Evolutionary conservation across 75 land plant species (phyloP), one percentile per base, ranked within the genome.

Genomic region (Picea sitchensis): DNA sequence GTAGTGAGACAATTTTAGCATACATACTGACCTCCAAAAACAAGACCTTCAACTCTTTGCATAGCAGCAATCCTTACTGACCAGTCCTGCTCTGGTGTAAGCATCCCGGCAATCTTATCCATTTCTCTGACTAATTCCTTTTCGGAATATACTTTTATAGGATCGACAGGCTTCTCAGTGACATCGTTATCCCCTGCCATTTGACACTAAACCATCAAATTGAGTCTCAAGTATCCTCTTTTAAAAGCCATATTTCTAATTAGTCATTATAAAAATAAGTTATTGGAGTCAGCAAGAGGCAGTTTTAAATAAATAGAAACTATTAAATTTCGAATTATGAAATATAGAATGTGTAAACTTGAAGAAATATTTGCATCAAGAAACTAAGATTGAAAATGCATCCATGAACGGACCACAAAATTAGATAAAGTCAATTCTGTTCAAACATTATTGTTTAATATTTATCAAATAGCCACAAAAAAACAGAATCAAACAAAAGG

Each of bases 21-120:
- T 34, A n/a, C 77, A 65, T 26, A 78, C 82, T 47, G 41, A 97
- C 99, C 99, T 92, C 99, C 99, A 89, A 68, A 88, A 72, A 98
- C 89, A 76, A 98, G 91, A 32, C 90, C 98, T 88, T 98, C 99
- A 84, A 98, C 77, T 84, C 91, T 87, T 79, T 98, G 99, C 98
- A 98, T 93, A 31, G 99, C 99, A 61, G 96, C 85, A 62, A 98
- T 98, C 30, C 99, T 85, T 59, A 98, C 75, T 31, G 96, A 95
- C 99, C 99, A 98, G 73, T 98, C 99, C 79, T 95, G 98, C 73
- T 92, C 98, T 38, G 94, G 92, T 14, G 93, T 90, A 75, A 98
- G 94, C 78, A 88, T 95, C 21, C 86, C 76, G 62, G 84, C 84
- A 71, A 92, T 87, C 80, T 98, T 98, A 79, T 98, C 99, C 75